phyloP scores from a whole-genome alignment of 2,329 filamentous ascomycete genomes.

The Erysiphe pulchra region DNA sequence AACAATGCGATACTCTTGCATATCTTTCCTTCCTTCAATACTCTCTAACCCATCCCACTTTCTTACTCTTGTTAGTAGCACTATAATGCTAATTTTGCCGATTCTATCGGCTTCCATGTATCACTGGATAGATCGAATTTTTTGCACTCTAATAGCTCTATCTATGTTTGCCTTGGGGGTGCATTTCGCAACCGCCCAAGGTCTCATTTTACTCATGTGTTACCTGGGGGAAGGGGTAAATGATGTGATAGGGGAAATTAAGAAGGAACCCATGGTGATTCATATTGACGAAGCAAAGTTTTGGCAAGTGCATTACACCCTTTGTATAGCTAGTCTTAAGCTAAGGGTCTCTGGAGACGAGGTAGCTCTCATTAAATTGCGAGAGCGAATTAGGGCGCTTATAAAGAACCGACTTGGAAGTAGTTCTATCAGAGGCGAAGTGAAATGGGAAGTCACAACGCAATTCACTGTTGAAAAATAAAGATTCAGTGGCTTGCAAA shows the following conservation, averaged over 20 bases:
- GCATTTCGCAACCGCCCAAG: slow-evolving; percentile 62
- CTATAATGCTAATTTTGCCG: slow-evolving; percentile 55
- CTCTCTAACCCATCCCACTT: slow-evolving; percentile 89
- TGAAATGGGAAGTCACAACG: slow-evolving; percentile 82
- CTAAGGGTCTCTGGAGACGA: slow-evolving; percentile 49
- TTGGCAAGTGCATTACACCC: slow-evolving; percentile 94
- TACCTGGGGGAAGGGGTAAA: slow-evolving; percentile 22
- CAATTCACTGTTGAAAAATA: slow-evolving; percentile 26
- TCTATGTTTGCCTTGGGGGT: slow-evolving; percentile 75
- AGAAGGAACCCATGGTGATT: slow-evolving; percentile 49
- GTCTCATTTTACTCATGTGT: slow-evolving; percentile 88
- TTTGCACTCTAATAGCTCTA: slow-evolving; percentile 59
- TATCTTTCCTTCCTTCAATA: slow-evolving; percentile 60
- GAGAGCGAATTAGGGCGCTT: slow-evolving; percentile 50
- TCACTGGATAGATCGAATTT: slow-evolving; percentile 55
- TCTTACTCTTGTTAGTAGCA: slow-evolving; percentile 68
- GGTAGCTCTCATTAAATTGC: slow-evolving; percentile 42
- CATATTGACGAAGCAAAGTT: slow-evolving; percentile 77
- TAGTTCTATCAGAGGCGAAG: slow-evolving; percentile 55
- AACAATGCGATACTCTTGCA: slow-evolving; percentile 65
- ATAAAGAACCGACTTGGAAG: slow-evolving; percentile 72
- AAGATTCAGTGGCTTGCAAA: too few relatives aligned
- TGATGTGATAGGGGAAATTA: slow-evolving; percentile 63
- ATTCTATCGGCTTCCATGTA: slow-evolving; percentile 61
- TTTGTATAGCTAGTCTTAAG: slow-evolving; percentile 88